A percentile compares a stretch with the other conserved stretches of the same genome.
These are phyloP conservation scores for Eurotiales sp. DNA, from an alignment of 2,329 filamentous ascomycete species.

Conservation along the genomic window DNA sequence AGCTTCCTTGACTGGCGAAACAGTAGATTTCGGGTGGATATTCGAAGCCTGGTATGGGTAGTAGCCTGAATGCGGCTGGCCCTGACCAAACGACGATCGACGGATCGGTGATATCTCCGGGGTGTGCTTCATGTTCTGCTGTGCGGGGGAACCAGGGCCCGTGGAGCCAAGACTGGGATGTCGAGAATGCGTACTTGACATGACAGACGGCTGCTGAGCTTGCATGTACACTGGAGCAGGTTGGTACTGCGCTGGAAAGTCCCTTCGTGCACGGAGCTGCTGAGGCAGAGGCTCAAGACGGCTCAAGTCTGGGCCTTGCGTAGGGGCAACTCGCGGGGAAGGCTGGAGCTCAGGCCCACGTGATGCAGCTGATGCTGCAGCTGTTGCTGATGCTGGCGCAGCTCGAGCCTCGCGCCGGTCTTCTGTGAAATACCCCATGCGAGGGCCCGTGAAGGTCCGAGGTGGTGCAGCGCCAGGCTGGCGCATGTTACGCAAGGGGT, in stretches of 20 bases:
- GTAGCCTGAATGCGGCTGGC: conserved; percentile 22
- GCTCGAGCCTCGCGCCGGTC: conserved; percentile 26
- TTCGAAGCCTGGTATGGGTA: conserved; percentile 27
- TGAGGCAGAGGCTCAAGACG: conserved; percentile 31
- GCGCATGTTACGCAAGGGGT: conserved; percentile 29
- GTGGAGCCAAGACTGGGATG: conserved; percentile 31
- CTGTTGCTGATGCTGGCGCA: conserved; percentile 16
- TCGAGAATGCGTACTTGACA: conserved; percentile 32
- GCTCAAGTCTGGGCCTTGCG: conserved; percentile 27
- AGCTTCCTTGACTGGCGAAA: conserved; percentile 35
- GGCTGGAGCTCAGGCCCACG: conserved; percentile 28
- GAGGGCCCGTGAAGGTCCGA: conserved; percentile 37
- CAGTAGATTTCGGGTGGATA: conserved; percentile 23
- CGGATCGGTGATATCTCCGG: conserved; percentile 32
- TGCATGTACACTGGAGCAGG: conserved; percentile 18
- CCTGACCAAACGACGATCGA: conserved; percentile 32
- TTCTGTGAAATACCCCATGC: conserved; percentile 43
- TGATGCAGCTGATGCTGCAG: conserved; percentile 21
- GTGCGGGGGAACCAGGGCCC: conserved; percentile 32
- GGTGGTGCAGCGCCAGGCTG: conserved; percentile 28
- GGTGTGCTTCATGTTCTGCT: conserved; percentile 32
- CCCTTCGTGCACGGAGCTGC: conserved; percentile 19
- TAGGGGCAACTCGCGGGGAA: conserved; percentile 28
- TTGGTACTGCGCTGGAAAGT: conserved; percentile 22
- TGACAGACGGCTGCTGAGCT: conserved; percentile 20